Evolutionary conservation across 2,329 filamentous ascomycete genomes (phyloP).

Genomic region (Trichophyton rubrum): DNA sequence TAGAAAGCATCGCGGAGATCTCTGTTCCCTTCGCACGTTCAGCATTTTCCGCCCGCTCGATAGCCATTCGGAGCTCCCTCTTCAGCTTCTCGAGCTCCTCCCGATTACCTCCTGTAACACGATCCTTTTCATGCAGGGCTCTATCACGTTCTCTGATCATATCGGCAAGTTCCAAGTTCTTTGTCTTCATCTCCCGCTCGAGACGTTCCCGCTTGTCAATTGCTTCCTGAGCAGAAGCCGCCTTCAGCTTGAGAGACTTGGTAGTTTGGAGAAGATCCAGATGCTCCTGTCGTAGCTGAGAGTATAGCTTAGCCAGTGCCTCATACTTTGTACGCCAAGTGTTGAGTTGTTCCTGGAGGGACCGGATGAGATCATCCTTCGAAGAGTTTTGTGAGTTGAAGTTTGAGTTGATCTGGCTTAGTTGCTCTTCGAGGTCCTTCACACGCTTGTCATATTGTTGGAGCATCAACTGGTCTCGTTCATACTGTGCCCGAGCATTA

Average conservation of each 20-base stretch:
- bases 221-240: conserved; percentile 89
- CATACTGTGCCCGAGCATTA: conserved; percentile 86
- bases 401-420: conserved; percentile 68
- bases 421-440: conserved; percentile 80
- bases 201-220: conserved; percentile 91
- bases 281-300: conserved; percentile 88
- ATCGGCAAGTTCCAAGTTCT: conserved; percentile 95
- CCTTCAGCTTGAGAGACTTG: conserved; percentile 91
- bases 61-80: conserved; percentile 81
- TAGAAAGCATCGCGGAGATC: conserved; percentile 82
- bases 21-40: conserved; percentile 92
- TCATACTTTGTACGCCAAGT: conserved; percentile 98
- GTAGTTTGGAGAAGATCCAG: conserved; percentile 91
- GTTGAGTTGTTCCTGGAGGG: conserved; percentile 92
- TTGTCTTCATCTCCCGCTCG: conserved; percentile 95
- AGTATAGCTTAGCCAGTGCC: conserved; percentile 90
- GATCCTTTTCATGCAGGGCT: conserved; percentile 84
- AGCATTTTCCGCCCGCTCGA: conserved; percentile 81
- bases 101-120: conserved; percentile 70
- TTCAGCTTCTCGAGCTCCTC: conserved; percentile 92
- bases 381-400: conserved; percentile 74
- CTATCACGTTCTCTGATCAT: conserved; percentile 97
- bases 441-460: conserved; percentile 93
- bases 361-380: conserved; percentile 86
- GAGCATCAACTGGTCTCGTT: conserved; percentile 92